Evolutionary conservation across 1,284 basidiomycete species (phyloP), one percentile per base, ranked within the genome.

Genomic region (Trametes versicolor): DNA sequence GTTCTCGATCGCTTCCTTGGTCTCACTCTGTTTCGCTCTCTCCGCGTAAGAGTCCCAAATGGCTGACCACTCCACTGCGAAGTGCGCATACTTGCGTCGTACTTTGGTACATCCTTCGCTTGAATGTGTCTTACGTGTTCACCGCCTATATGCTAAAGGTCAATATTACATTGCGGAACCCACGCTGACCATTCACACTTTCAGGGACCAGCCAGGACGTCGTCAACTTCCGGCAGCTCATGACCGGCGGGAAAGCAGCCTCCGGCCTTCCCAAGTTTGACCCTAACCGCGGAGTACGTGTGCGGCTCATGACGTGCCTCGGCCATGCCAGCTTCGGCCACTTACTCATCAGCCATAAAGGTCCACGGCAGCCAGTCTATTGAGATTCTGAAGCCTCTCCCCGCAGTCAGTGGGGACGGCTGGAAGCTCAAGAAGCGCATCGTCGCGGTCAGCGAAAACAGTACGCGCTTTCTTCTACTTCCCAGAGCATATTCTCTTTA

Each of bases 301-400:
- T 32, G 9, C 51, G 5, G 29, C 27, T 19, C 25, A n/a, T n/a
- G n/a, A n/a, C n/a, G 13, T 1, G 4, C 27, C 5, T 29, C 29
- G 15, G 13, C 7, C 29, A 5, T 29, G 25, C n/a, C 48, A 21
- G n/a, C n/a, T n/a, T n/a, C 7, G 5, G 15, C 2, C 17, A 60
- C 41, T 54, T 57, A 55, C n/a, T 48, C 27, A 51, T 43, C 2
- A 27, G 45, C 29, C 55, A 17, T 19, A 43, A 45, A 70, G 91
- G 86, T 93, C 2, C 92, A 94, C 71, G 92, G 80, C 9, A 86
- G 86, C 6, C 91, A 93, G 74, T 87, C 87, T 10, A 89, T 94
- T 58, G 87, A 94, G 74, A 82, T 92, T 39, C 73, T 94, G 59
- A 90, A 87, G 75, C 85, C 87, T 29, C 78, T 93, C 48, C 92